These are phyloP conservation scores for Arctostaphylos glauca DNA, from an alignment of 148 eudicot genomes.

Conservation along the genomic window DNA sequence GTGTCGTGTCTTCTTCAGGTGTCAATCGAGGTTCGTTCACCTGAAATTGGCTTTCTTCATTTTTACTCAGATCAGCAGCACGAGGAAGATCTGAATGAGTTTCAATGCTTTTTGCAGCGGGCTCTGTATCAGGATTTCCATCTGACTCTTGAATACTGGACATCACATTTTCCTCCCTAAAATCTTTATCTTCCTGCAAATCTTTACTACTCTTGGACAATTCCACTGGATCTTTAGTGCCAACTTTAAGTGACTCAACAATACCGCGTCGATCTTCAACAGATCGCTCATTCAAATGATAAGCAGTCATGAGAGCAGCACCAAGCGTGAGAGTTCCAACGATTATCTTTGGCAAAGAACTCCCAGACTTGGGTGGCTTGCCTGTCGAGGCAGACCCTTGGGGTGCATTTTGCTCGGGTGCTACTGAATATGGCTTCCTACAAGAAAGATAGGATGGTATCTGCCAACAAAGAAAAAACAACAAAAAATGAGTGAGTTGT, in stretches of 20 bases:
- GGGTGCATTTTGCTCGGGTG: conserved; percentile 36
- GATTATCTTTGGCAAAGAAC: conserved; percentile 39
- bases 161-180: conserved; percentile 22
- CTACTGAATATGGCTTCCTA: conserved; percentile 54
- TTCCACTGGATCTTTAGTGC: conserved; percentile 22
- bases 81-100: conserved; percentile 28
- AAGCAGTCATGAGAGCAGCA: conserved; percentile 50
- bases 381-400: conserved; percentile 43
- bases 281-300: conserved; percentile 39
- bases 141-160: conserved; percentile 32
- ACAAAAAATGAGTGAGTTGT: background rate
- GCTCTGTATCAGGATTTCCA: conserved; percentile 28
- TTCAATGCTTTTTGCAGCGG: conserved; percentile 31
- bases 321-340: conserved; percentile 65
- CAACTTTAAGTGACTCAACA: conserved; percentile 22
- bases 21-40: conserved; percentile 18
- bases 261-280: conserved; percentile 30
- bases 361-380: conserved; percentile 43
- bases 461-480: conserved; percentile 35
- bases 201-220: conserved; percentile 21
- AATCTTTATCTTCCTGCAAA: conserved; percentile 22
- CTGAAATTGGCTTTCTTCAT: conserved; percentile 26
- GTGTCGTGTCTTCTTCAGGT: conserved; percentile 24
- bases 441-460: conserved; percentile 51
- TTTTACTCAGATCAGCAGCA: conserved; percentile 31